Conservation (phyloP, 495 filamentous ascomycete genomes). For the Delitschia confertaspora region DNA sequence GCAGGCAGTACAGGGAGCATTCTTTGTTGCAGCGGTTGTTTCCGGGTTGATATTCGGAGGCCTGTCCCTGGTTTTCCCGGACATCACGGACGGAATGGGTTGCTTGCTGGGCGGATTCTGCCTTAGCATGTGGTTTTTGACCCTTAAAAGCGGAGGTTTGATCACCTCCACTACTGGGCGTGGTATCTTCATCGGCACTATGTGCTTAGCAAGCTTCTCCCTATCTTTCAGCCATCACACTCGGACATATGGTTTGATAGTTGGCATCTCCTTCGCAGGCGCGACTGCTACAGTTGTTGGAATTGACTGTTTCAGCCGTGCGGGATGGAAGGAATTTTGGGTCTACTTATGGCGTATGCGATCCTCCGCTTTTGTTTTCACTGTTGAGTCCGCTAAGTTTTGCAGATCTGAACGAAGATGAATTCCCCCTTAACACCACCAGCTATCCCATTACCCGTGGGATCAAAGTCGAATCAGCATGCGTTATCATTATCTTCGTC, state of each 20-base stretch:
- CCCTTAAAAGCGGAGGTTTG: slow-evolving; percentile 67
- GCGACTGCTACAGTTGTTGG: slow-evolving; percentile 70
- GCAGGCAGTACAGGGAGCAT: slow-evolving; percentile 75
- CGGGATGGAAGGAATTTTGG: slow-evolving; percentile 93
- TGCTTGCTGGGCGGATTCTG: slow-evolving; percentile 85
- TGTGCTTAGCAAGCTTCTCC: slow-evolving; percentile 57
- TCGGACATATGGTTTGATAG: slow-evolving; percentile 66
- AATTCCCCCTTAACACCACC: slow-evolving; percentile 65
- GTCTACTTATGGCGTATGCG: slow-evolving; percentile 77
- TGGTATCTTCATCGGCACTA: slow-evolving; percentile 63
- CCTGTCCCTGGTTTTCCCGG: slow-evolving; percentile 67
- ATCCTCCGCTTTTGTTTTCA: not conserved
- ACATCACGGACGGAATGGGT: slow-evolving; percentile 77
- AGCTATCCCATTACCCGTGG: slow-evolving; percentile 83
- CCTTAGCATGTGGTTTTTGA: slow-evolving; percentile 80
- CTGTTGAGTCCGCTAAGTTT: slow-evolving; percentile 14
- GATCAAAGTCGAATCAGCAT: slow-evolving; percentile 76
- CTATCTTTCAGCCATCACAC: slow-evolving; percentile 75
- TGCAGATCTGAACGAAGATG: slow-evolving; percentile 60
- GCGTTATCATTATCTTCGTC: slow-evolving; percentile 62
- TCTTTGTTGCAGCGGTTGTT: slow-evolving; percentile 69
- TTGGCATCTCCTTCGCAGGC: slow-evolving; percentile 67
- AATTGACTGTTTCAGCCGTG: slow-evolving; percentile 83
- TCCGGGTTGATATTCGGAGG: slow-evolving; percentile 72
- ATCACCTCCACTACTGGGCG: slow-evolving; percentile 52